Percentiles rank a stretch among this genome's conserved stretches.
Evolutionary conservation across 371 early-diverging fungal genomes (phyloP).

Genomic region (Caulochytrium protostelioides): DNA sequence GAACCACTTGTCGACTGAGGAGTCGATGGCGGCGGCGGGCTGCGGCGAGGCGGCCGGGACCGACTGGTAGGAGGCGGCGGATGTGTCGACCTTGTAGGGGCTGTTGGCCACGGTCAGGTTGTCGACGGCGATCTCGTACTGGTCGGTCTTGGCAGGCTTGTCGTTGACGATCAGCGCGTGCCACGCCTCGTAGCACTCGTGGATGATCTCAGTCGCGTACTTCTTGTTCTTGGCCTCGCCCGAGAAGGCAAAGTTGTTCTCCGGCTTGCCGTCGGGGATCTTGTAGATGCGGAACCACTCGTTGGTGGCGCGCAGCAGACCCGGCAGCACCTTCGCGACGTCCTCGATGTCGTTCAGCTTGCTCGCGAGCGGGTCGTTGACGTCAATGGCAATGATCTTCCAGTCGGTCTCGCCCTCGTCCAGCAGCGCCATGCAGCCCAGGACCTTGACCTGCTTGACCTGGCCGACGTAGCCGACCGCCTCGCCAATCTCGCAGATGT

Average conservation of each 20-base stretch:
- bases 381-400: conserved; percentile 94
- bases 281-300: conserved; percentile 99
- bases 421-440: conserved; percentile 91
- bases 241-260: conserved; percentile 92
- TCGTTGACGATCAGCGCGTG: conserved; percentile 49
- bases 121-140: conserved; percentile 45
- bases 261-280: conserved; percentile 97
- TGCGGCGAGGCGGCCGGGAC: conserved; percentile 36
- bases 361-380: conserved; percentile 75
- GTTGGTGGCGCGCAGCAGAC: conserved; percentile 78
- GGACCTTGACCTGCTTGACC: conserved; percentile 94
- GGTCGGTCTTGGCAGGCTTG: conserved; percentile 32
- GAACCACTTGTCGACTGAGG: conserved; percentile 90
- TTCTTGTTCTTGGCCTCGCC: conserved; percentile 52
- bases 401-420: conserved; percentile 99
- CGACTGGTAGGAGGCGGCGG: conserved; percentile 29
- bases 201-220: conserved; percentile 78
- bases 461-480: conserved; percentile 71
- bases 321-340: conserved; percentile 85
- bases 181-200: conserved; percentile 92
- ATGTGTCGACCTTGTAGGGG: conserved; percentile 39
- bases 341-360: conserved; percentile 93
- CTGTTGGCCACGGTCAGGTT: conserved; percentile 49
- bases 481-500: conserved; percentile 95
- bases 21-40: conserved; percentile 23